Evolutionary conservation across 805 yeast genomes (phyloP).

Genomic region (Candida vaughaniae): DNA sequence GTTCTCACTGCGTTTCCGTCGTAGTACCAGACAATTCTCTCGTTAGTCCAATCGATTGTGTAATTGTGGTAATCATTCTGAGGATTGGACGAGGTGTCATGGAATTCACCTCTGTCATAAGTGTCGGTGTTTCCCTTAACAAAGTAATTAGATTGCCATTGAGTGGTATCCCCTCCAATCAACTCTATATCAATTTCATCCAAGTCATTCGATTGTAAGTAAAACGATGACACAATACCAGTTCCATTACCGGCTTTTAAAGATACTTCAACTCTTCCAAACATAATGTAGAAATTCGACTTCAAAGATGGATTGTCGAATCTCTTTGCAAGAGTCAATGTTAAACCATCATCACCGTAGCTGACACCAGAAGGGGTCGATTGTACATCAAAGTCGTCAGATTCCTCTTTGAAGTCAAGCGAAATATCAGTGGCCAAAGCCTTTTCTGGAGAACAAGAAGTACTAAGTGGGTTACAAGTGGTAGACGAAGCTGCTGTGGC

Average conservation of each 20-base stretch:
- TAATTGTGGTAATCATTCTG: constrained; percentile 65
- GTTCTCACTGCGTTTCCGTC: constrained; percentile 71
- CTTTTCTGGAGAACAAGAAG: constrained; percentile 37
- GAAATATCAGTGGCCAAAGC: constrained; percentile 61
- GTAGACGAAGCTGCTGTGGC: constrained; percentile 1
- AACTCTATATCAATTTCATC: constrained; percentile 89
- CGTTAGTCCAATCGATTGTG: constrained; percentile 79
- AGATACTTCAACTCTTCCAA: constrained; percentile 68
- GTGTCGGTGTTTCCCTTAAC: constrained; percentile 75
- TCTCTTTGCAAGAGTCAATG: constrained; percentile 54
- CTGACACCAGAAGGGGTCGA: constrained; percentile 34
- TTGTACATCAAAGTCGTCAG: constrained; percentile 42
- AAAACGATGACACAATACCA: constrained; percentile 79
- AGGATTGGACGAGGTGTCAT: constrained; percentile 51
- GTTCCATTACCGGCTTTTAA: constrained; percentile 70
- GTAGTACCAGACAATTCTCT: constrained; percentile 60
- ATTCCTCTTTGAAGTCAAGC: constrained; percentile 51
- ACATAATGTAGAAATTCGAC: constrained; percentile 81
- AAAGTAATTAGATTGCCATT: constrained; percentile 76
- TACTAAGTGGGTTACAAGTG: constrained; percentile 25
- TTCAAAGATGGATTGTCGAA: constrained; percentile 74
- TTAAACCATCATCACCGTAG: constrained; percentile 54
- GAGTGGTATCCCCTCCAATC: constrained; percentile 73
- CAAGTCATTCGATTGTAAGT: constrained; percentile 73
- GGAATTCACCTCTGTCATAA: constrained; percentile 77